These are phyloP conservation scores for Xylariaceae sp. DNA, from an alignment of 2,329 filamentous ascomycete species.

Conservation along the genomic window DNA sequence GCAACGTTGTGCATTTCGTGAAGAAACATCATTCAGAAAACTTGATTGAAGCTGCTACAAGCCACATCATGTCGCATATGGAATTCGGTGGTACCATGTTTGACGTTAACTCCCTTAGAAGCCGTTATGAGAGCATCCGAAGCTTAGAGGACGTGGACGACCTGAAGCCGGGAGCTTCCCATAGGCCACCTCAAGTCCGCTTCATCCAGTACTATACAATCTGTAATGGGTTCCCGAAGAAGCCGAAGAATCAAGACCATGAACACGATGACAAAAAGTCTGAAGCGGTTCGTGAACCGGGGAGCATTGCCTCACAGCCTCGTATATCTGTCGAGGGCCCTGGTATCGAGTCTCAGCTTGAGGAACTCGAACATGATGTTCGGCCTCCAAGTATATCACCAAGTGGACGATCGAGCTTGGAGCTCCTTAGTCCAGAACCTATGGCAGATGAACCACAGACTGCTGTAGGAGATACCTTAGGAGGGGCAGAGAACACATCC, in stretches of 20 bases:
- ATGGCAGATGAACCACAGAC: slow-evolving; percentile 24
- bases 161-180: slow-evolving; percentile 33
- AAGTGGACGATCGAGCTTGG: slow-evolving; percentile 22
- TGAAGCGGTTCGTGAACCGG: slow-evolving; percentile 15
- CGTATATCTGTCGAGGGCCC: slow-evolving; percentile 42
- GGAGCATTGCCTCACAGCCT: slow-evolving; percentile 32
- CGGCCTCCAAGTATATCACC: slow-evolving; percentile 12
- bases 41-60: slow-evolving; percentile 62
- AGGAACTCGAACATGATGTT: neutral
- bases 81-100: slow-evolving; percentile 79
- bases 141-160: slow-evolving; percentile 67
- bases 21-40: slow-evolving; percentile 72
- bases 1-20: slow-evolving; percentile 67
- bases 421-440: slow-evolving; percentile 27
- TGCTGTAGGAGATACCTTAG: neutral
- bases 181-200: slow-evolving; percentile 52
- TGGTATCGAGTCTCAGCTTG: neutral
- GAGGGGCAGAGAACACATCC: neutral
- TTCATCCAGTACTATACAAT: slow-evolving; percentile 90
- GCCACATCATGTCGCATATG: slow-evolving; percentile 71
- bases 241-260: slow-evolving; percentile 31
- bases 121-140: slow-evolving; percentile 64
- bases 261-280: slow-evolving; percentile 14
- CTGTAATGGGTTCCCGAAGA: slow-evolving; percentile 67
- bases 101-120: slow-evolving; percentile 65